These are phyloP conservation scores for Neurospora terricola DNA, from an alignment of 495 filamentous ascomycete species.

Conservation along the genomic window DNA sequence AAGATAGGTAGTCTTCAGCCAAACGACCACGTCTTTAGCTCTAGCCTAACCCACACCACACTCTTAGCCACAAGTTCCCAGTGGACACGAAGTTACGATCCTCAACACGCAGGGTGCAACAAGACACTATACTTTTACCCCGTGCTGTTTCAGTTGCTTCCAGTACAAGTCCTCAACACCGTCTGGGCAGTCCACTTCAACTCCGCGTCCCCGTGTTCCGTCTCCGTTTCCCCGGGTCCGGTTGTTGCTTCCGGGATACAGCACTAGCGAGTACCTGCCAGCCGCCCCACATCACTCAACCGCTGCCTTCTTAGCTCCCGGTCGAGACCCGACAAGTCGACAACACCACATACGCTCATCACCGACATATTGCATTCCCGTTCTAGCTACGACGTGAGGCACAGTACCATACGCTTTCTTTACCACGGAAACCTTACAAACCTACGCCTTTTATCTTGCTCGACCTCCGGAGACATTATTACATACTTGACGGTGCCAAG, in stretches of 20 bases:
- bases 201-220: neutral
- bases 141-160: neutral
- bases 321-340: neutral
- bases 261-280: neutral
- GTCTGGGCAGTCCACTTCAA: neutral
- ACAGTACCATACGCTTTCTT: neutral
- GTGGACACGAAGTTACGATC: neutral
- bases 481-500: neutral
- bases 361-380: neutral
- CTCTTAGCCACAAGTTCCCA: neutral
- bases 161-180: neutral
- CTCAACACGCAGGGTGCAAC: neutral
- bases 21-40: neutral
- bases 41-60: neutral
- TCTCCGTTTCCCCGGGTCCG: neutral
- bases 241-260: neutral
- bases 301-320: neutral
- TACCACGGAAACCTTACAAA: neutral
- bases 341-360: neutral
- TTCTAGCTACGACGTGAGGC: neutral
- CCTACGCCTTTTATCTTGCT: neutral
- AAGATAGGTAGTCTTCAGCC: neutral
- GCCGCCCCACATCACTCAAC: neutral
- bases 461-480: neutral
- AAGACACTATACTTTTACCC: neutral